Evolutionary conservation across 2,329 filamentous ascomycete species (phyloP).

Genomic region (Alternaria alternata): DNA sequence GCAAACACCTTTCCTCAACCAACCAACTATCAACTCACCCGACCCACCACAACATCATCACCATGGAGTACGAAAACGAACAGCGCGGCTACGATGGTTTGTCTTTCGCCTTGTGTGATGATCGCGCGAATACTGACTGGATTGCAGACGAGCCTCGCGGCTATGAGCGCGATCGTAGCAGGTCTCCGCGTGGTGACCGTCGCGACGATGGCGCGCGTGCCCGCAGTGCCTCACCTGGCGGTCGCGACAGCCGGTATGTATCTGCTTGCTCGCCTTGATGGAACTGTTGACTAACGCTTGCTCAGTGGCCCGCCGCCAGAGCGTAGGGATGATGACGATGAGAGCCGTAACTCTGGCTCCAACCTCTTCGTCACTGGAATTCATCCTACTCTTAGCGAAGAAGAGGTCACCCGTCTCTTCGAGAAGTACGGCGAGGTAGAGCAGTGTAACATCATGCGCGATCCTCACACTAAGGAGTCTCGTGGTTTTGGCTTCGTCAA

Average conservation of each 20-base stretch:
- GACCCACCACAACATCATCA: conserved; percentile 51
- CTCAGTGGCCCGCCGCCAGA: conserved; percentile 58
- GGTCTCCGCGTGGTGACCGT: conserved; percentile 66
- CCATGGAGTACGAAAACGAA: conserved; percentile 72
- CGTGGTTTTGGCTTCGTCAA: conserved; percentile 99
- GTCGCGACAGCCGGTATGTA: conserved; percentile 57
- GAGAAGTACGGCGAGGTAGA: conserved; percentile 99
- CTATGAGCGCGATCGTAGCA: conserved; percentile 72
- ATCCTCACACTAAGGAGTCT: conserved; percentile 97
- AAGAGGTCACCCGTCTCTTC: conserved; percentile 92
- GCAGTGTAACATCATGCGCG: conserved; percentile 99
- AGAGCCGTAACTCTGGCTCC: conserved; percentile 88
- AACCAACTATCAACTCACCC: conserved; percentile 29
- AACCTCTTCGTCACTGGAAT: conserved; percentile 99
- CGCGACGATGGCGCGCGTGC: conserved; percentile 64
- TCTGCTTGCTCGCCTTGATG: conserved; percentile 5
- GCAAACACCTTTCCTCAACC: conserved; percentile 35
- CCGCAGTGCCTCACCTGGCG: conserved; percentile 71
- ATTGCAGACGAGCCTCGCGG: conserved; percentile 64
- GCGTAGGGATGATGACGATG: conserved; percentile 73
- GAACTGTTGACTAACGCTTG: conserved; percentile 26
- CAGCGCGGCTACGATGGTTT: conserved; percentile 72
- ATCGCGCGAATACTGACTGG: conserved; percentile 30
- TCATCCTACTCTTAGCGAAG: conserved; percentile 87
- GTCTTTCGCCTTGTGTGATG: conserved; percentile 33